A percentile compares a stretch with the other conserved stretches of the same genome.
These are phyloP conservation scores for Trichoderma harzianum DNA, from an alignment of 2,329 filamentous ascomycete genomes.

Conservation along the genomic window DNA sequence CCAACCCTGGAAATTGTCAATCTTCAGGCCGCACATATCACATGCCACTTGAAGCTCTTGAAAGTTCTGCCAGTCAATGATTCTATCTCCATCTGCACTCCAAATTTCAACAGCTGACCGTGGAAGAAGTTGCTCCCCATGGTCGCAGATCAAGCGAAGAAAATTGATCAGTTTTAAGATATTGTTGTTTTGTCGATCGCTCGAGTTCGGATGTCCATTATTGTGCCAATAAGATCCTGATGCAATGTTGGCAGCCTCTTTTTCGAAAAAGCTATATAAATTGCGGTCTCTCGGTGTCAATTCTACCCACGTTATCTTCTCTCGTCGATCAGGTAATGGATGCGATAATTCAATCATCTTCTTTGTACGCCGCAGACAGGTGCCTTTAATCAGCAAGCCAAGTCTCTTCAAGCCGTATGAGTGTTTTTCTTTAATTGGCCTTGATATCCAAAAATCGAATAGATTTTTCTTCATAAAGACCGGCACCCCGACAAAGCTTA, in stretches of 20 bases:
- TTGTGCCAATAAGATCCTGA: neutral
- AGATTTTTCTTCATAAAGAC: conserved; percentile 5
- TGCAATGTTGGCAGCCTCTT: neutral
- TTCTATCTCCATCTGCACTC: neutral
- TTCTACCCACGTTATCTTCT: neutral
- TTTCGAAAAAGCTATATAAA: neutral
- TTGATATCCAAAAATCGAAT: neutral
- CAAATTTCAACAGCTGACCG: neutral
- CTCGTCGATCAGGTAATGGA: neutral
- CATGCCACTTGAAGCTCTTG: neutral
- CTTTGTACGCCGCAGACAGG: neutral
- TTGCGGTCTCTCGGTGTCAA: neutral
- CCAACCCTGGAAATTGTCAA: neutral
- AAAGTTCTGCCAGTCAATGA: neutral
- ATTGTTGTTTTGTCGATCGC: neutral
- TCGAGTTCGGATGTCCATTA: neutral
- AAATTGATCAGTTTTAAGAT: neutral
- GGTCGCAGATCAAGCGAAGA: neutral
- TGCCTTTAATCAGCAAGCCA: neutral
- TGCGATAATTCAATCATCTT: neutral
- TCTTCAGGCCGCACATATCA: neutral
- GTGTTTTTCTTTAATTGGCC: neutral
- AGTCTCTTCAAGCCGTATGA: neutral
- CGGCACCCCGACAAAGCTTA: conserved; percentile 32
- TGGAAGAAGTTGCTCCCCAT: neutral